Evolutionary conservation across 257 asterid genomes (phyloP).

Genomic region (Nyctanthes arbortristis): DNA sequence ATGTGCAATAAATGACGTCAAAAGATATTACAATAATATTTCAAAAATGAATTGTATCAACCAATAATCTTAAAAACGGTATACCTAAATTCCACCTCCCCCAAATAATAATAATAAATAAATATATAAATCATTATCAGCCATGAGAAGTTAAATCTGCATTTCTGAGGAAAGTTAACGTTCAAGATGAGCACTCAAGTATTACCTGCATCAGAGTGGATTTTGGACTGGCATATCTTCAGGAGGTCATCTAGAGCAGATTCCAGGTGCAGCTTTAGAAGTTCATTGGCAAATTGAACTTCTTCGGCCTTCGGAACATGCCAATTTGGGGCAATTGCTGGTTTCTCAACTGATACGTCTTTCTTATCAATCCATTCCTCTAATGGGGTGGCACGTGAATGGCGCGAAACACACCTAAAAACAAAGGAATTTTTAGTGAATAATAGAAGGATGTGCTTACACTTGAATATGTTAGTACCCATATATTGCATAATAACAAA

Average conservation of each 20-base stretch:
- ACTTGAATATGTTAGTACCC: conserved; percentile 14
- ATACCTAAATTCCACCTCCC: no score
- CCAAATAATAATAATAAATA: no score
- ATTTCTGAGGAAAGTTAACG: conserved; percentile 19
- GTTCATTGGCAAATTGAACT: conserved; percentile 87
- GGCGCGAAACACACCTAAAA: conserved; percentile 71
- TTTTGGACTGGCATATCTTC: conserved; percentile 73
- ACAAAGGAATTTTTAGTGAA: conserved; percentile 25
- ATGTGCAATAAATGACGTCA: conserved; percentile 6
- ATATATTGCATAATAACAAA: conserved; percentile 15
- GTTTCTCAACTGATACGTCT: conserved; percentile 58
- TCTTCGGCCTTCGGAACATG: conserved; percentile 86
- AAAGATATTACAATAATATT: conserved; percentile 3
- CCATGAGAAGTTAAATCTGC: not conserved
- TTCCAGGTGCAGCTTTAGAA: conserved; percentile 76
- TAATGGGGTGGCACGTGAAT: conserved; percentile 58
- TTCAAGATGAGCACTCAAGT: conserved; percentile 23
- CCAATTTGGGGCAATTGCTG: conserved; percentile 75
- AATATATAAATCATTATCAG: not conserved
- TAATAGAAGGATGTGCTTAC: conserved; percentile 17
- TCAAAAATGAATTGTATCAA: conserved; percentile 19
- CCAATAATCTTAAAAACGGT: conserved; percentile 14
- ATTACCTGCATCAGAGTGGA: conserved; percentile 91
- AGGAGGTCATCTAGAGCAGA: conserved; percentile 86
- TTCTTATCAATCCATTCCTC: conserved; percentile 91